phyloP scores from a whole-genome alignment of 2,329 filamentous ascomycete genomes.

The Fusarium haematococcum region DNA sequence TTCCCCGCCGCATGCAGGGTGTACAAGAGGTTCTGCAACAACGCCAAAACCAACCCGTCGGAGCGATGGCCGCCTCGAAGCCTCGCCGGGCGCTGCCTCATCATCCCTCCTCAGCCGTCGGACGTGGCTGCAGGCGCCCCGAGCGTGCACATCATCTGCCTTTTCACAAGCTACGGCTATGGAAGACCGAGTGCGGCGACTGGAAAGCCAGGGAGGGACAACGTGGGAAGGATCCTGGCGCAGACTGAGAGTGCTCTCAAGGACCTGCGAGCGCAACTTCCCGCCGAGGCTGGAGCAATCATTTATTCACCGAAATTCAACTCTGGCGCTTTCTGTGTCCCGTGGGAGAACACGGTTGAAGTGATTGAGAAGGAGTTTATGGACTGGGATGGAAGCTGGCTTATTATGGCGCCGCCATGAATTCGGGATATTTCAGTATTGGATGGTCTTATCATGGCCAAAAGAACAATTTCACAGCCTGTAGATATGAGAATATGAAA shows the following conservation, averaged over 20 bases:
- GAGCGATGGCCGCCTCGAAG: constrained; percentile 30
- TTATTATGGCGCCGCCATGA: constrained; percentile 35
- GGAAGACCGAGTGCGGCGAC: constrained; percentile 23
- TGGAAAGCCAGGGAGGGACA: constrained; percentile 32
- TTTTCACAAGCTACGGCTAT: constrained; percentile 37
- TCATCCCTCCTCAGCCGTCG: constrained; percentile 44
- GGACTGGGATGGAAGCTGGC: constrained; percentile 26
- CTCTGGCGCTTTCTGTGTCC: constrained; percentile 30
- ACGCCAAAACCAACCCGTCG: constrained; percentile 19
- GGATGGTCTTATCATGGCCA: background rate
- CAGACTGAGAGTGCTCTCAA: constrained; percentile 30
- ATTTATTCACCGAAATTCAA: constrained; percentile 40
- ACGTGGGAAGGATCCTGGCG: constrained; percentile 13
- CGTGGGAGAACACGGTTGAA: constrained; percentile 23
- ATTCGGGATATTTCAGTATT: background rate
- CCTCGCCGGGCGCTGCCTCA: constrained; percentile 43
- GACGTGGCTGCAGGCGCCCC: constrained; percentile 39
- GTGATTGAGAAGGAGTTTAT: constrained; percentile 32
- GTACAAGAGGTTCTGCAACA: constrained; percentile 43
- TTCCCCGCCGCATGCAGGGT: constrained; percentile 42
- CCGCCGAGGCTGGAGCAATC: rapidly evolving
- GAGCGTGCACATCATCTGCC: constrained; percentile 29
- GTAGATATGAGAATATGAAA: background rate
- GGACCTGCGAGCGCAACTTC: constrained; percentile 19
- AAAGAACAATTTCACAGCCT: background rate